phyloP scores from a whole-genome alignment of 805 yeast genomes.

The Sugiyamaella qingdaonensis region DNA sequence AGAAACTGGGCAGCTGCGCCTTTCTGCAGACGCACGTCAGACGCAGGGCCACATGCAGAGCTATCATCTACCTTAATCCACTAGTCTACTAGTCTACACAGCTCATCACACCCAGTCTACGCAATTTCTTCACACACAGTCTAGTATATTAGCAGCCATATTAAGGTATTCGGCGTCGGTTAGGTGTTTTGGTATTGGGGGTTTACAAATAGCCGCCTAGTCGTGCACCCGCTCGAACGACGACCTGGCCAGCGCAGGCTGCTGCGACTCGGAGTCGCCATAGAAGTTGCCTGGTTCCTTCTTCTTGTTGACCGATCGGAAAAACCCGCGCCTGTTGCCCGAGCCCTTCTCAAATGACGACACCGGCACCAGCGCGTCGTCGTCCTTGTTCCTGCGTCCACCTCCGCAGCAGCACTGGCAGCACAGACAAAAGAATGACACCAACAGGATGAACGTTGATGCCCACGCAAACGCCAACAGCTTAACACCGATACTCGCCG shows the following conservation, averaged over 20 bases:
- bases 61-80: too few species aligned
- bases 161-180: conserved; percentile 2
- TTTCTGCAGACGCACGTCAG: too few species aligned
- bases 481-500: conserved; percentile 31
- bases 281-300: conserved; percentile 2
- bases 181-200: not conserved
- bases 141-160: not conserved
- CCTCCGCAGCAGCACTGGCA: conserved; percentile 17
- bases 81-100: too few species aligned
- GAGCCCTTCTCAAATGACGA: conserved; percentile 7
- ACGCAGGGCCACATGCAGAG: too few species aligned
- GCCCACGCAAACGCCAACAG: conserved; percentile 64
- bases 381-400: conserved; percentile 5
- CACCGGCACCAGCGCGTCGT: conserved; percentile 2
- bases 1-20: too few species aligned
- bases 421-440: conserved; percentile 31
- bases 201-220: not conserved
- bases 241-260: conserved; percentile 8
- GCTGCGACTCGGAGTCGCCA: conserved; percentile 7
- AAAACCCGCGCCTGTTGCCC: conserved; percentile 5
- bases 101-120: too few species aligned
- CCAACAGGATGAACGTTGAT: conserved; percentile 35
- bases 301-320: conserved; percentile 8
- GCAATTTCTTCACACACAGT: too few species aligned
- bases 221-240: conserved; percentile 6